Base-by-base conservation (phyloP, 169 alveolate species). In the Eimeria maxima region DNA sequence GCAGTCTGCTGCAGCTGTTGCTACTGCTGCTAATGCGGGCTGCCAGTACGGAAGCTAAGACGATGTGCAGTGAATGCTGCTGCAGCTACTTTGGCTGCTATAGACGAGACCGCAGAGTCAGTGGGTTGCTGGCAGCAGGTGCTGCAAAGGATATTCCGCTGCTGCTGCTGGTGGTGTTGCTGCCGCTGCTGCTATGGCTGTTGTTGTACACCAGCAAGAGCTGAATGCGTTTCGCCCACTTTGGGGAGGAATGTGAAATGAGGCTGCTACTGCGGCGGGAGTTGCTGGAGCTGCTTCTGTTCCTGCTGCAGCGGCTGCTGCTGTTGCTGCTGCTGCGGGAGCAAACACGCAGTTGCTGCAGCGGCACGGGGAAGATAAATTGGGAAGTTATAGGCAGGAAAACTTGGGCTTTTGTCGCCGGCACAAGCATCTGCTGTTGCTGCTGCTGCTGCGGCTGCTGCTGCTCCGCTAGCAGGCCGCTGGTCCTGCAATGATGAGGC, bases 391-490 rank as follows among this genome's bases (percentile, higher is more conserved):
- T 13, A 73, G 8, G 27, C 27, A 33, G 83, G 83, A 73, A 38
- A 42, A 73, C 83, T 73, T 33, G 29, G 83, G 53, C 33, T 18
- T 38, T 24, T 16, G 38, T 2, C 0, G 42, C 20, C 20, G 33
- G 8, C 69, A 7, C 16, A 53, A 53, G 60, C 60, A 4, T 18
- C 27, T n/a, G 69, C 69, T 60, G 69, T n/a, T 60, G 83, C 83
- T 73, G 83, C 83, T 38, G 83, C 83, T 38, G 83, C 83, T 38
- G 83, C 29, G 29, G 83, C 83, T 73, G 83, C 83, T 73, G 53
- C 83, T 73, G 83, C 83, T 73, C 69, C 63, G 63, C 65, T 45
- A 78, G 89, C 89, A 78, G 89, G 89, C 89, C 89, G 89, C 89
- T 78, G 60, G 89, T 78, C 89, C 89, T 78, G 89, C 89, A 45